Conservation (phyloP, 2,329 filamentous ascomycete species). For the Claviceps pusilla region DNA sequence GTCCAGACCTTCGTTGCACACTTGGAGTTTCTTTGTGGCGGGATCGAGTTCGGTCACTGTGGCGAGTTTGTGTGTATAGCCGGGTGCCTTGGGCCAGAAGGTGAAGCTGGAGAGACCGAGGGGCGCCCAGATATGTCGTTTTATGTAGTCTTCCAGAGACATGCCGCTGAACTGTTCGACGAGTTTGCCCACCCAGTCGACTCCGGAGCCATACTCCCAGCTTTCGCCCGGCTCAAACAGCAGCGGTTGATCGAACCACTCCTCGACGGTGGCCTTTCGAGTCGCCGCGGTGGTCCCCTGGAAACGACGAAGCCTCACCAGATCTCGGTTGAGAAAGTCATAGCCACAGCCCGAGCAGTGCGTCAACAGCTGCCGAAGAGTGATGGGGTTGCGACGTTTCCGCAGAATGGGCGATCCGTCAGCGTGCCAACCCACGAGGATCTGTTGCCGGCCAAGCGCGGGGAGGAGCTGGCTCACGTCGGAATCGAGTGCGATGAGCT, state of each 20-base stretch:
- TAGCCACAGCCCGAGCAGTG: conserved; percentile 36
- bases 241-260: conserved; percentile 25
- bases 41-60: background rate
- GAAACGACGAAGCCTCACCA: background rate
- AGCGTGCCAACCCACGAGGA: conserved; percentile 32
- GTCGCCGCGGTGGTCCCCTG: background rate
- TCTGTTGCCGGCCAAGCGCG: conserved; percentile 31
- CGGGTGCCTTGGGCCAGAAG: background rate
- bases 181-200: conserved; percentile 39
- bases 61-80: background rate
- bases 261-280: conserved; percentile 1
- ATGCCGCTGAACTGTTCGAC: conserved; percentile 31
- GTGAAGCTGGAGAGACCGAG: background rate
- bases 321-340: conserved; percentile 21
- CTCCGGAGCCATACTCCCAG: conserved; percentile 34
- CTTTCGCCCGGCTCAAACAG: conserved; percentile 27
- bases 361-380: conserved; percentile 34
- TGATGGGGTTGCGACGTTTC: conserved; percentile 24
- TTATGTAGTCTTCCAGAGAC: conserved; percentile 28
- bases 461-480: conserved; percentile 16
- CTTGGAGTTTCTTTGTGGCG: background rate
- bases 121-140: conserved; percentile 9
- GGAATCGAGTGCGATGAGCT: background rate
- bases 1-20: background rate
- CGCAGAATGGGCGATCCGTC: conserved; percentile 21